Base-by-base conservation (phyloP, 495 filamentous ascomycete genomes). In the Astrothelium subdiscretum region DNA sequence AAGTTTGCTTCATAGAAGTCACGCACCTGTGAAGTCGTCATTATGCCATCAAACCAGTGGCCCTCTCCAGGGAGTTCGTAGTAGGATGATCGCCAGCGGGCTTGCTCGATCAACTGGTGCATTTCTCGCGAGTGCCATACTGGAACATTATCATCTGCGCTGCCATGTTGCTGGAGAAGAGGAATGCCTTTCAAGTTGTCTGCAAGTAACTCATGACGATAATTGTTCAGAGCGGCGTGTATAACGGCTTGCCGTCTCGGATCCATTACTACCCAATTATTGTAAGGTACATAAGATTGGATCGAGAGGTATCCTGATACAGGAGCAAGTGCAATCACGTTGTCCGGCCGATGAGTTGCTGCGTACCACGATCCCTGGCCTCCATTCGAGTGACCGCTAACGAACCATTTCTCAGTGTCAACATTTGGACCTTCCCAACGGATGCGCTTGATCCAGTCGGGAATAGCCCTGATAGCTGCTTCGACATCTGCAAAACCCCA, bases 341-440 rank as follows among this genome's bases (percentile, higher is more conserved):
- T 82, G 63, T 85, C 82, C 24, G 79, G 84, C 57, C 76, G 71
- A 72, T 85, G 83, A 2, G 83, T 83, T 48, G 83, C 68, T 13
- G 74, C 70, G 69, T 82, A 82, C 83, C 83, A 85, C 24, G 76
- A 72, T 2, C 83, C 82, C 72, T 85, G 83, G 70, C 76, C 83
- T 59, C 82, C 82, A 59, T 85, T 85, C 26, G 82, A 85, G 70
- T 85, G 82, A 0, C 83, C 82, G 38, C 60, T 76, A 18, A 83
- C 74, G 27, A 85, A 71, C 83, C 82, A 84, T 63, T 70, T 72
- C 31, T 77, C 67, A 5, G 72, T 62, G 51, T 81, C 71, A 11
- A 80, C 72, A 10, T 70, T 72, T 31, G 75, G 71, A 27, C 80
- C 76, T 62, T 70, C 52, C 82, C 83, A 85, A 18, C 62, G 69